Conservation (phyloP, 306 rosid genomes). For the Lablab purpureus region DNA sequence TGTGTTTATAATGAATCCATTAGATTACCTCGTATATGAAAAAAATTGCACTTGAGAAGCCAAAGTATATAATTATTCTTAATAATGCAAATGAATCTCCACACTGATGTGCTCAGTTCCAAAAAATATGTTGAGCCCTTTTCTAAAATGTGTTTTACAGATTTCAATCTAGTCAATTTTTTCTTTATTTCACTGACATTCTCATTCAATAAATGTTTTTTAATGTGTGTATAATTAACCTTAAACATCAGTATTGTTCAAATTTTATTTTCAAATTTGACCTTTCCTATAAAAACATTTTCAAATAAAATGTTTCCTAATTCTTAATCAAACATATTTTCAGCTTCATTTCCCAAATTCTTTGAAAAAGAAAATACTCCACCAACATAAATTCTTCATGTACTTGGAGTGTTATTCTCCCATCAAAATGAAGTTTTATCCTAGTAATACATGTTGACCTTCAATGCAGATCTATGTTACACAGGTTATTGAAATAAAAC, state of each 20-base stretch:
- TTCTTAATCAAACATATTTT: not conserved
- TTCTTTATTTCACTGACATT: not conserved
- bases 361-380: not conserved
- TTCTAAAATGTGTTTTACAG: not conserved
- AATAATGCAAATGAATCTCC: not conserved
- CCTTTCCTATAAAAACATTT: not conserved
- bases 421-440: not conserved
- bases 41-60: not conserved
- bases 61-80: not conserved
- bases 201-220: too few relatives aligned
- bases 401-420: not conserved
- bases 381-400: too few relatives aligned
- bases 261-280: too few relatives aligned
- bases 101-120: not conserved
- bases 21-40: too few relatives aligned
- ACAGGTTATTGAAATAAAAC: not conserved
- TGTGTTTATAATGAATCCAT: not conserved
- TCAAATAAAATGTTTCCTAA: too few relatives aligned
- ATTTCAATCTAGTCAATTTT: not conserved
- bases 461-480: not conserved
- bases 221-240: not conserved
- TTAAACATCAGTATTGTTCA: too few relatives aligned
- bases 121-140: not conserved
- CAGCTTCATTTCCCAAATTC: not conserved
- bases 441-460: not conserved